phyloP scores from a whole-genome alignment of 2,329 filamentous ascomycete genomes.

The Penicillium sp. region DNA sequence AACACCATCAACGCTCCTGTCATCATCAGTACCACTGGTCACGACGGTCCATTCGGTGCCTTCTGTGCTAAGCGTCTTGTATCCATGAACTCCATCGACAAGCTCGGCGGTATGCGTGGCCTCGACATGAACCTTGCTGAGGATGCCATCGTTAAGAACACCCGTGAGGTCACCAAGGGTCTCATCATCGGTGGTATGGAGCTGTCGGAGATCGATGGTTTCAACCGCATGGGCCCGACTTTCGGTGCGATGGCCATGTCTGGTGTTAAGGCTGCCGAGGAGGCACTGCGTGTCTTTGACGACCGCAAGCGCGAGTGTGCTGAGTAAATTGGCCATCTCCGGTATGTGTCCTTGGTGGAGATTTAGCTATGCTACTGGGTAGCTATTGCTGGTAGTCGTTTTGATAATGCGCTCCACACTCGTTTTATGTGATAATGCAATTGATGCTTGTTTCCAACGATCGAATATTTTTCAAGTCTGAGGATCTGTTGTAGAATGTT shows the following conservation, averaged over 20 bases:
- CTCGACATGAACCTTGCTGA: conserved; percentile 90
- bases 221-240: conserved; percentile 87
- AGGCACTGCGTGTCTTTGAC: conserved; percentile 76
- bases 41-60: conserved; percentile 87
- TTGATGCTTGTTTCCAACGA: neutral
- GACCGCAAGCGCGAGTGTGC: conserved; percentile 74
- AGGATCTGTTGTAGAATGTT: neutral
- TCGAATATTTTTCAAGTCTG: neutral
- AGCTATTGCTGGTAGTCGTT: conserved; percentile 11
- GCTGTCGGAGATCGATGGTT: conserved; percentile 83
- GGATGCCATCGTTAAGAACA: conserved; percentile 90
- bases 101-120: conserved; percentile 88
- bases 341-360: neutral
- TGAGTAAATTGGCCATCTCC: conserved; percentile 41
- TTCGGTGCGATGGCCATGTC: conserved; percentile 87
- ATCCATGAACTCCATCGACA: conserved; percentile 79
- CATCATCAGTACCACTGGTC: conserved; percentile 85
- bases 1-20: conserved; percentile 94
- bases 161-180: conserved; percentile 82
- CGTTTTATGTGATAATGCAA: conserved; percentile 14
- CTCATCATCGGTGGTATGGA: conserved; percentile 96
- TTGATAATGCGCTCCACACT: conserved; percentile 21
- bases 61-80: conserved; percentile 91
- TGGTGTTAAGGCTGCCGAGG: conserved; percentile 89
- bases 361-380: neutral